Base-by-base conservation (phyloP, 306 rosid genomes). In the Vigna mungo region DNA sequence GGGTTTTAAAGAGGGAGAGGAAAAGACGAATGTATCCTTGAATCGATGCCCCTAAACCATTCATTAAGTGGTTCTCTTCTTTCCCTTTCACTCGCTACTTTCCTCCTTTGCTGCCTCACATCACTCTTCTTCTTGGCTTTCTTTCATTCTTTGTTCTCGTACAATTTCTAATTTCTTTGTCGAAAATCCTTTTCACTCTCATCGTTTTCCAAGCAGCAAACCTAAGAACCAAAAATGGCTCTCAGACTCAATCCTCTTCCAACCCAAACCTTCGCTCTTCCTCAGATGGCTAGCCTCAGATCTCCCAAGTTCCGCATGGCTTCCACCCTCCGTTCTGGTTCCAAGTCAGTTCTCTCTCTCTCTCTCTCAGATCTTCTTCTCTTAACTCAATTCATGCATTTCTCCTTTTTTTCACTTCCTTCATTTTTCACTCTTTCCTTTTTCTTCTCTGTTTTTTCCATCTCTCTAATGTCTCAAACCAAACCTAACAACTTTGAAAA, bases 301-400 rank as follows among this genome's bases (percentile, higher is more conserved):
- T 91, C 98, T 86, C 92, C 96, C 68, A 84, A 83, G 81, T 90
- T 90, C 90, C 32, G 82, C 73, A 90, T 91, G 97, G 97, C 96
- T 21, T 93, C 98, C 84, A 87, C 96, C 20, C 97, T 93, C 52
- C 87, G 87, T 54, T 85, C 98, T 48, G 91, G 87, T 81, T 36
- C 93, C 86, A 85, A 79, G 98, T 91, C 68, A 53, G 86, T 80
- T 11, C 21, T 18, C 1, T 6, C 5, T 11, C 21, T 18, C 1
- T 6, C 5, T 0, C 43, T 12, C 15, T 71, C 59, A 61, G 43
- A 61, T 74, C 77, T 44, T 67, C 72, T 58, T 17, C 43, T 0
- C 65, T 41, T 41, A 2, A 41, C 46, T 41, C 32, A 5, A 9
- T 13, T 78, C 69, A 2, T 2, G 3, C 46, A 60, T 44, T 32